Evolutionary conservation across 768 basidiomycete species (phyloP).

Genomic region (Pleurotus tuber-regium): DNA sequence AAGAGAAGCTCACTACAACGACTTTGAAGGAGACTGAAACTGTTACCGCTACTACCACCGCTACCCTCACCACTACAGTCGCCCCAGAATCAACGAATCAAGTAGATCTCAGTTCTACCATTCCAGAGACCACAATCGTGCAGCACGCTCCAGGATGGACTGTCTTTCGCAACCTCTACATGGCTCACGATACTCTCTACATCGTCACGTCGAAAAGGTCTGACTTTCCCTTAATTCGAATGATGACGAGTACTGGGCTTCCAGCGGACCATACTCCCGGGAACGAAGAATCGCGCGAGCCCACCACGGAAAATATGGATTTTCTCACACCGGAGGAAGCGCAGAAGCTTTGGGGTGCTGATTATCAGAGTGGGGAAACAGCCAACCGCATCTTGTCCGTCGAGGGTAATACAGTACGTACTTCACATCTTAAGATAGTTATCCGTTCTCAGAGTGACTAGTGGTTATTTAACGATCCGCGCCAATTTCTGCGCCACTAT

Average conservation of each 20-base stretch:
- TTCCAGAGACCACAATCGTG: slow-evolving; percentile 56
- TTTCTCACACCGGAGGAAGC: slow-evolving; percentile 63
- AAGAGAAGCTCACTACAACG: background rate
- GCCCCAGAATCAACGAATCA: background rate
- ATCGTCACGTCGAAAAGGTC: slow-evolving; percentile 39
- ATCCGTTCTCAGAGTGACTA: slow-evolving; percentile 16
- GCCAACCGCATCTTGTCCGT: slow-evolving; percentile 60
- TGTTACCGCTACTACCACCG: background rate
- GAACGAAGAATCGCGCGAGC: slow-evolving; percentile 65
- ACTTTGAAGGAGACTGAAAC: background rate
- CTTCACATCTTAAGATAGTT: background rate
- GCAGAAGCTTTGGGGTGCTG: slow-evolving; percentile 53
- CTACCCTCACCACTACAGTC: background rate
- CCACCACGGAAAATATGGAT: slow-evolving; percentile 59
- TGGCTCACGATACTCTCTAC: slow-evolving; percentile 79
- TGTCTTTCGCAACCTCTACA: slow-evolving; percentile 77
- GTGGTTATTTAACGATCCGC: slow-evolving; percentile 66
- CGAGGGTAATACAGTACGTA: slow-evolving; percentile 67
- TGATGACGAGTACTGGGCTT: slow-evolving; percentile 71
- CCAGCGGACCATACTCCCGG: slow-evolving; percentile 54
- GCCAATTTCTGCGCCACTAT: slow-evolving; percentile 81
- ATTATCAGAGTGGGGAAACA: slow-evolving; percentile 21
- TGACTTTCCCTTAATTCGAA: slow-evolving; percentile 40
- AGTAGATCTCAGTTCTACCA: slow-evolving; percentile 14
- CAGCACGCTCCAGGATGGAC: slow-evolving; percentile 85